Percentiles rank a stretch among this genome's conserved stretches.
Evolutionary conservation across 257 asterid genomes (phyloP).

Genomic region (Solanum piurae): DNA sequence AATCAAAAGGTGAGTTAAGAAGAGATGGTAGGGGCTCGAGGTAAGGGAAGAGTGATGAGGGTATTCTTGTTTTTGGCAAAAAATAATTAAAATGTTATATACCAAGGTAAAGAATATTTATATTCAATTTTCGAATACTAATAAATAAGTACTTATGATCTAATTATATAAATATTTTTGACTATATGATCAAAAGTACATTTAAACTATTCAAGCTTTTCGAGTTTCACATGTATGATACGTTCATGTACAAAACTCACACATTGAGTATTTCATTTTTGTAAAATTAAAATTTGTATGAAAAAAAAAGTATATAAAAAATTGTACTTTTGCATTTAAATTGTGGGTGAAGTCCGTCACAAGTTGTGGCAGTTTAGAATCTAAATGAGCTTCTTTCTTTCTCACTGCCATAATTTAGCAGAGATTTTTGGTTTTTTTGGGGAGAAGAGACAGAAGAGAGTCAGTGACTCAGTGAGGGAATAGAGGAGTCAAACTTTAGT

Average conservation of each 20-base stretch:
- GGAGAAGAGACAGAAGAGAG: slow-evolving; percentile 12
- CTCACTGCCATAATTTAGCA: slow-evolving; percentile 10
- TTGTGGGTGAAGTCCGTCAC: background rate
- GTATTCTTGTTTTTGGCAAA: slow-evolving; percentile 21
- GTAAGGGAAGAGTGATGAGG: slow-evolving; percentile 25
- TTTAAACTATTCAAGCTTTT: too few relatives aligned
- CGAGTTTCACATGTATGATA: too few relatives aligned
- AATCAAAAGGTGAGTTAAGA: background rate
- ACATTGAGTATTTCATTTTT: background rate
- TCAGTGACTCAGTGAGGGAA: slow-evolving; percentile 35
- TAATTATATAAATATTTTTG: background rate
- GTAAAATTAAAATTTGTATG: background rate
- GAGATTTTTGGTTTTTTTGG: slow-evolving; percentile 14
- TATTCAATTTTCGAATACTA: background rate
- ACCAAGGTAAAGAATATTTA: background rate
- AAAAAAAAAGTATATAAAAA: too few relatives aligned
- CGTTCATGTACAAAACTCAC: background rate
- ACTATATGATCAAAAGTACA: background rate
- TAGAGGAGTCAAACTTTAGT: slow-evolving; percentile 63
- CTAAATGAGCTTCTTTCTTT: slow-evolving; percentile 1
- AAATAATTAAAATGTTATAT: background rate
- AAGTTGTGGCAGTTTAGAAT: background rate
- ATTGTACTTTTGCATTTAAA: background rate
- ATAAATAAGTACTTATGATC: background rate
- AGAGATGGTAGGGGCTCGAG: slow-evolving; percentile 74